Conservation (phyloP, 306 rosid genomes). For the Corylus heterophylla region DNA sequence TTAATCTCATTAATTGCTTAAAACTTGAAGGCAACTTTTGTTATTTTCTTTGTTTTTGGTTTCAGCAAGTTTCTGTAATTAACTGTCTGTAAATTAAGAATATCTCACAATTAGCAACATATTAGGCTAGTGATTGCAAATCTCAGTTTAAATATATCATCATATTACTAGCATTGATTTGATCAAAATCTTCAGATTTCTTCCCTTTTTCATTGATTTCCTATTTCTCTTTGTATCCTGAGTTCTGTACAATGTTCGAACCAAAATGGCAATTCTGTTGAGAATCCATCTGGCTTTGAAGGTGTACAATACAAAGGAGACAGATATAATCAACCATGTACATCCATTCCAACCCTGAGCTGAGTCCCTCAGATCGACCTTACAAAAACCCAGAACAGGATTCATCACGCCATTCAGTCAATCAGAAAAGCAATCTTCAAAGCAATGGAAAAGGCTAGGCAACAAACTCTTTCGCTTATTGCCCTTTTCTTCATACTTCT, state of each 20-base stretch:
- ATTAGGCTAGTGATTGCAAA: no score
- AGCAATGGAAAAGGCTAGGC: slow-evolving; percentile 21
- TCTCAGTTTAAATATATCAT: no score
- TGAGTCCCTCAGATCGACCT: neutral
- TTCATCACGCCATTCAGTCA: slow-evolving; percentile 21
- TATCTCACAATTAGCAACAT: no score
- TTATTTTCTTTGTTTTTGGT: no score
- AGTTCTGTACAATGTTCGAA: slow-evolving; percentile 23
- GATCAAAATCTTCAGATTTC: neutral
- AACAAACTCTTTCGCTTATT: slow-evolving; percentile 20
- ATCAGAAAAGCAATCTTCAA: slow-evolving; percentile 10
- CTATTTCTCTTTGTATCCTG: neutral
- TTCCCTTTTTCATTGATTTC: neutral
- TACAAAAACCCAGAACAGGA: neutral
- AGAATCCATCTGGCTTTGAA: slow-evolving; percentile 4
- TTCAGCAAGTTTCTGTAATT: no score
- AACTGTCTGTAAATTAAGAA: no score
- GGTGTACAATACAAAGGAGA: neutral
- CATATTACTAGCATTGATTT: neutral
- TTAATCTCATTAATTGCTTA: no score
- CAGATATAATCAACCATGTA: neutral
- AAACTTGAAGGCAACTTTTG: no score
- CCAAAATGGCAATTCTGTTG: neutral
- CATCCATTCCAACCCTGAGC: neutral
- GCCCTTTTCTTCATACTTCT: neutral